Base-by-base conservation (phyloP, 768 basidiomycete genomes). In the Pleurotus platypus region DNA sequence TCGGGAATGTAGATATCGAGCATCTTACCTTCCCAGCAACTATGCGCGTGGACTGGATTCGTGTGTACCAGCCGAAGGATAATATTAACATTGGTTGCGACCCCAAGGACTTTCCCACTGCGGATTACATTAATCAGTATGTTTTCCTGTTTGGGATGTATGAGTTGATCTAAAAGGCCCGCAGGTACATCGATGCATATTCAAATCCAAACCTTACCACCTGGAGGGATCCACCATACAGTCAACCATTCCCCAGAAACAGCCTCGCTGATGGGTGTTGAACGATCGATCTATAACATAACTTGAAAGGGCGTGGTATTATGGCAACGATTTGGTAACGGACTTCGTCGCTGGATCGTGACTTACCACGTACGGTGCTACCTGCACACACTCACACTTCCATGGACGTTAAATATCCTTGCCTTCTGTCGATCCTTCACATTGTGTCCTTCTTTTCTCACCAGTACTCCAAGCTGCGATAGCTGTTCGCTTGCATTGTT, bases 1-100 rank as follows among this genome's bases (percentile, higher is more conserved):
- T 97, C 37, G 78, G 78, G 8, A 48, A 69, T 3, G 84, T 94
- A 50, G 87, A 97, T 72, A 77, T 91, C 49, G 70, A 79, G 15
- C 76, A 87, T 58, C 73, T 96, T 18, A 74, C 72, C 15, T 94
- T 92, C 73, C 93, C 94, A 6, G 70, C 85, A 3, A 74, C 65
- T 2, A 86, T 97, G 90, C 76, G 74, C 48, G 76, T 96, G 42
- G 92, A 97, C 67, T 97, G 88, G 74, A 84, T 98, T 55, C 84
- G 95, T 20, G 90, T 98, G 6, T 98, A 97, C 70, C 95, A 97
- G 67, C 83, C 83, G 2, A 74, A 79, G 64, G 69, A 82, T 60
- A 67, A 78, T 27, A 77, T 83, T 57, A 95, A 94, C 67, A 78
- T 92, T 51, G 94, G 94, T 13, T 98, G 94, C 66, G 86, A 90